A percentile compares a stretch with the other conserved stretches of the same genome.
These are phyloP conservation scores for Solanum bulbocastanum DNA, from an alignment of 257 asterid species.

Conservation along the genomic window DNA sequence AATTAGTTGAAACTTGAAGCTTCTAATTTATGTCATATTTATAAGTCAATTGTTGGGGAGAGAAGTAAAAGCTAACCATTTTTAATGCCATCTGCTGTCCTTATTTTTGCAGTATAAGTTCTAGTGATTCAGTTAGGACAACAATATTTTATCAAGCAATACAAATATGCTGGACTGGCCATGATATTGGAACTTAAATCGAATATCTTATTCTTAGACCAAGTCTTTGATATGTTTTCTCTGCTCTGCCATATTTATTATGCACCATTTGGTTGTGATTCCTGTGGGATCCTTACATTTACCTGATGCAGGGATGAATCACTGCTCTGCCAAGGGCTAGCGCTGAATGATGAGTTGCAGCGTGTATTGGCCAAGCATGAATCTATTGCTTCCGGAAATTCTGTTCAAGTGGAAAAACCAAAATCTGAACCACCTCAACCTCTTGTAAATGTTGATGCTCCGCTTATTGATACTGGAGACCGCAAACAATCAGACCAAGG, in stretches of 20 bases:
- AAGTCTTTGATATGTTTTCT: background rate
- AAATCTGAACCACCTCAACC: conserved; percentile 44
- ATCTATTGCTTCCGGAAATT: conserved; percentile 62
- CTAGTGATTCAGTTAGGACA: background rate
- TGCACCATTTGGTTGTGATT: background rate
- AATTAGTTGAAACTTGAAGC: background rate
- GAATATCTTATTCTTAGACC: background rate
- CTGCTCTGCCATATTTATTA: background rate
- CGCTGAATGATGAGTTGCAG: conserved; percentile 90
- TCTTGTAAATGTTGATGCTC: conserved; percentile 58
- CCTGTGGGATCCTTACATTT: conserved; percentile 4
- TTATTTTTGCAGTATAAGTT: background rate
- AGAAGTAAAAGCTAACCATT: background rate
- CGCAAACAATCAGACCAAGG: conserved; percentile 40
- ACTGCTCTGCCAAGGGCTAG: conserved; percentile 80
- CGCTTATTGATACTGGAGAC: conserved; percentile 77
- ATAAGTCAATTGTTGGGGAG: background rate
- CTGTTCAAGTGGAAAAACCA: conserved; percentile 42
- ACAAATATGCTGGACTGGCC: background rate
- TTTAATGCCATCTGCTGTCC: background rate
- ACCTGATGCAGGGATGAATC: conserved; percentile 71
- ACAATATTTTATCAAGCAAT: background rate
- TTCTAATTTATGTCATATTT: background rate
- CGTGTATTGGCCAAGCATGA: conserved; percentile 90
- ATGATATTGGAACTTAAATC: background rate